Percentiles rank a stretch among this genome's conserved stretches.
Evolutionary conservation across 176 grass and related monocot species (phyloP).

Genomic region (Oryza glaberrima): DNA sequence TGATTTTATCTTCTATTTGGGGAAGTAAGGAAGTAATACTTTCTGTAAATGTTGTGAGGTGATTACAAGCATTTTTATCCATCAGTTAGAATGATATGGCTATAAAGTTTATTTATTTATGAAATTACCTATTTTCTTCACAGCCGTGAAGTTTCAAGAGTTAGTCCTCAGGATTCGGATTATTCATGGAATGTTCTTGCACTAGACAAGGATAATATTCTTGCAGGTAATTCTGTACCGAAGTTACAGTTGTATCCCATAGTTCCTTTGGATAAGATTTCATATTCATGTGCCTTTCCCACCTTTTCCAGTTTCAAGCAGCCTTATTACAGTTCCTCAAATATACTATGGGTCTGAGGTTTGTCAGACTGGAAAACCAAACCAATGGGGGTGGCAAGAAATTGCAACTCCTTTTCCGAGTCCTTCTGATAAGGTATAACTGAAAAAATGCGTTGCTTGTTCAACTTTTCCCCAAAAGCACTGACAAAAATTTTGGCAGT

Average conservation of each 20-base stretch:
- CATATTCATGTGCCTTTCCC: conserved; percentile 36
- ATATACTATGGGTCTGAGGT: conserved; percentile 56
- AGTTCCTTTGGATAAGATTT: conserved; percentile 27
- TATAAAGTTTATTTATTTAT: conserved; percentile 25
- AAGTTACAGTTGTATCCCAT: conserved; percentile 16
- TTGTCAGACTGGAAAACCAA: conserved; percentile 38
- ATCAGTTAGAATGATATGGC: conserved; percentile 7
- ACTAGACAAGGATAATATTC: conserved; percentile 81
- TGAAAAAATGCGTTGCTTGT: not conserved
- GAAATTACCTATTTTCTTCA: conserved; percentile 29
- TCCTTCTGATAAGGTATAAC: conserved; percentile 72
- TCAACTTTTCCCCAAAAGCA: not conserved
- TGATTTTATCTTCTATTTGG: conserved; percentile 88
- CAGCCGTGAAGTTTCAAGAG: conserved; percentile 64
- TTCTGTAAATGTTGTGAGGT: conserved; percentile 77
- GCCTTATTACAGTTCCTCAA: conserved; percentile 66
- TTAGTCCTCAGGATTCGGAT: conserved; percentile 72
- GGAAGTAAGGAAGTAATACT: conserved; percentile 82
- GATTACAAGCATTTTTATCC: conserved; percentile 20
- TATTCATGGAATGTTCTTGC: conserved; percentile 90
- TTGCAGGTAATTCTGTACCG: conserved; percentile 64
- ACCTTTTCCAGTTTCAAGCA: conserved; percentile 64
- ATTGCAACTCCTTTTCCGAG: conserved; percentile 66
- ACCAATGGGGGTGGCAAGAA: conserved; percentile 63
- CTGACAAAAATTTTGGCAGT: not conserved